Percentiles rank a stretch among this genome's conserved stretches.
These are phyloP conservation scores for Ustilago shanxiensis DNA, from an alignment of 1,284 basidiomycete genomes.

Conservation along the genomic window DNA sequence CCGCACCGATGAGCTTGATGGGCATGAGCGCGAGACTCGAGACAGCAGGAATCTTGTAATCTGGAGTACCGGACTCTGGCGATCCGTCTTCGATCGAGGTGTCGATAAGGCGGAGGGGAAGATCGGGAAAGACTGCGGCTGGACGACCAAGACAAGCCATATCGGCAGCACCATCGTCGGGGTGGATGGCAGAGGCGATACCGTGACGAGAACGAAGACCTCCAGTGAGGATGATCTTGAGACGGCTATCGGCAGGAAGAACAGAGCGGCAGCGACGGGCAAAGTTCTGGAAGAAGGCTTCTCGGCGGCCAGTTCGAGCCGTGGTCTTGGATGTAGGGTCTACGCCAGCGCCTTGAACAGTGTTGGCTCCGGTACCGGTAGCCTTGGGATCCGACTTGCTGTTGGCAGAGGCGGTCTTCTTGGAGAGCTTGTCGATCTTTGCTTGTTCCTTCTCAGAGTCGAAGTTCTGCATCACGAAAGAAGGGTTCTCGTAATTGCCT, in stretches of 20 bases:
- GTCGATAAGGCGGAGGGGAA: constrained; percentile 72
- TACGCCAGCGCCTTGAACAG: constrained; percentile 30
- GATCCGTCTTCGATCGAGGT: constrained; percentile 34
- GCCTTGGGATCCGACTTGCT: constrained; percentile 16
- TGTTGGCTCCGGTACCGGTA: constrained; percentile 17
- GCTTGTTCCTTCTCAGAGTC: constrained; percentile 60
- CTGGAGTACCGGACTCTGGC: constrained; percentile 47
- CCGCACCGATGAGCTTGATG: constrained; percentile 66
- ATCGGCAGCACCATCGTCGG: constrained; percentile 71
- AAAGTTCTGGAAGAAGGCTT: constrained; percentile 71
- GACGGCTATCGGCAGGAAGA: constrained; percentile 36
- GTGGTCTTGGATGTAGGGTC: constrained; percentile 37
- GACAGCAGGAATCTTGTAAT: constrained; percentile 60
- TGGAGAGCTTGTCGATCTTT: constrained; percentile 39
- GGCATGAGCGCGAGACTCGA: constrained; percentile 58
- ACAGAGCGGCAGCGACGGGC: constrained; percentile 71
- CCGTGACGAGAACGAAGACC: constrained; percentile 78
- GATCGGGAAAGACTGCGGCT: constrained; percentile 77
- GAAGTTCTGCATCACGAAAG: constrained; percentile 68
- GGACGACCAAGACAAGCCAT: constrained; percentile 82
- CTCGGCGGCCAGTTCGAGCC: constrained; percentile 70
- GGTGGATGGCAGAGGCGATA: constrained; percentile 73
- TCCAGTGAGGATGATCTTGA: constrained; percentile 82
- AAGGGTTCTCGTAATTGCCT: constrained; percentile 85
- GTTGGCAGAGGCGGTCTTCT: constrained; percentile 17